phyloP scores from a whole-genome alignment of 192 early-diverging fungal genomes.

The Backusella liffmaniae region DNA sequence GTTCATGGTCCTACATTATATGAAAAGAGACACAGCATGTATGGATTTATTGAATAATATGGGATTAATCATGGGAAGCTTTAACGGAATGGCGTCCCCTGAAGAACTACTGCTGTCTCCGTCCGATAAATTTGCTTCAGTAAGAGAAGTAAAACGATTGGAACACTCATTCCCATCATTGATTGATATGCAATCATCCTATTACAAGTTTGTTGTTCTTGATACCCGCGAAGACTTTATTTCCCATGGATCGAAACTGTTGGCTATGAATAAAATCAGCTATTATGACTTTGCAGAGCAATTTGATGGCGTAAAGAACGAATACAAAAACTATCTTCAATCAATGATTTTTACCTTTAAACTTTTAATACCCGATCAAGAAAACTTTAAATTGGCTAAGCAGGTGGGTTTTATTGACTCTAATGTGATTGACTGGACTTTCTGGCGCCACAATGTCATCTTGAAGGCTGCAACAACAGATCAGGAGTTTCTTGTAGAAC shows the following conservation, averaged over 20 bases:
- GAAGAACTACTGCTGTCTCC: neutral
- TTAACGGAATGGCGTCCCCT: neutral
- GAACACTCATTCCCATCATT: neutral
- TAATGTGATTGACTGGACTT: neutral
- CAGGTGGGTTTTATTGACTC: neutral
- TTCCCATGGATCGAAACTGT: neutral
- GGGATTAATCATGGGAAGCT: neutral
- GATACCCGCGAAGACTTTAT: neutral
- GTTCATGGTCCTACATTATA: conserved; percentile 1
- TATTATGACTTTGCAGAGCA: conserved; percentile 6
- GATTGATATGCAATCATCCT: neutral
- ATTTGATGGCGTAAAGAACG: neutral
- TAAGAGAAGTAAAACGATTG: neutral
- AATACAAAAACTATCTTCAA: neutral
- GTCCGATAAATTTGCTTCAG: neutral
- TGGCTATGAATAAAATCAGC: neutral
- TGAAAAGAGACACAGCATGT: neutral
- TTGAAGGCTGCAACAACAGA: neutral
- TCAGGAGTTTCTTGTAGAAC: neutral
- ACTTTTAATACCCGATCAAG: conserved; percentile 3
- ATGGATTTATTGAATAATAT: neutral
- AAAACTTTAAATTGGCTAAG: neutral
- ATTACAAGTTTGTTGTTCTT: neutral
- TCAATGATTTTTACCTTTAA: neutral
- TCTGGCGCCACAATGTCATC: neutral